Conservation (phyloP, 768 basidiomycete species). For the Pleurotus citrinopileatus region DNA sequence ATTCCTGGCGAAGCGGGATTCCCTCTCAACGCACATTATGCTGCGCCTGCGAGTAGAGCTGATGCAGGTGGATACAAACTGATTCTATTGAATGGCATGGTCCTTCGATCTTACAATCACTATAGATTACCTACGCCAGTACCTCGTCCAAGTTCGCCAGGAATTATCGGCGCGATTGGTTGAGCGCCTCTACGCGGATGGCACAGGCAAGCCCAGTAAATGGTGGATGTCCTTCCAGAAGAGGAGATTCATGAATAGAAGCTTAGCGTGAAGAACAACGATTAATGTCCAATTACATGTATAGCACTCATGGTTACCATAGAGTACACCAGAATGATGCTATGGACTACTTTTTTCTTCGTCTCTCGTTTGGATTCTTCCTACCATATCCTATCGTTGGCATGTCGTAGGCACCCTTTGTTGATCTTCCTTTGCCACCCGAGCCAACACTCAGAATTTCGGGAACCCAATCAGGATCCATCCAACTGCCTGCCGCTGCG, state of each 20-base stretch:
- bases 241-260: conserved; percentile 93
- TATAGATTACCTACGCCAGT: conserved; percentile 84
- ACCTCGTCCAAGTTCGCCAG: conserved; percentile 90
- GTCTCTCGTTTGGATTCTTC: conserved; percentile 86
- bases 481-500: conserved; percentile 72
- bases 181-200: conserved; percentile 89
- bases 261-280: conserved; percentile 59
- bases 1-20: conserved; percentile 97
- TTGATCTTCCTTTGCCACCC: conserved; percentile 68
- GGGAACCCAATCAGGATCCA: conserved; percentile 94
- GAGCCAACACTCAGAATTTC: conserved; percentile 67
- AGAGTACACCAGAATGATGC: conserved; percentile 19
- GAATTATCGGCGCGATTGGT: conserved; percentile 86
- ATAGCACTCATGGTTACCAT: conserved; percentile 12
- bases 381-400: conserved; percentile 85
- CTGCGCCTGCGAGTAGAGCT: conserved; percentile 66
- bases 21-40: conserved; percentile 89
- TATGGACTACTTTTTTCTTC: conserved; percentile 47
- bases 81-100: not conserved
- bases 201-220: conserved; percentile 93
- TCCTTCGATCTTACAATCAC: conserved; percentile 13
- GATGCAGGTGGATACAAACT: conserved; percentile 64
- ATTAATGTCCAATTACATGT: conserved; percentile 19
- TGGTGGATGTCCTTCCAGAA: conserved; percentile 99
- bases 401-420: conserved; percentile 56